Conservation (phyloP, 2,329 filamentous ascomycete genomes). For the Penicillium olsonii region DNA sequence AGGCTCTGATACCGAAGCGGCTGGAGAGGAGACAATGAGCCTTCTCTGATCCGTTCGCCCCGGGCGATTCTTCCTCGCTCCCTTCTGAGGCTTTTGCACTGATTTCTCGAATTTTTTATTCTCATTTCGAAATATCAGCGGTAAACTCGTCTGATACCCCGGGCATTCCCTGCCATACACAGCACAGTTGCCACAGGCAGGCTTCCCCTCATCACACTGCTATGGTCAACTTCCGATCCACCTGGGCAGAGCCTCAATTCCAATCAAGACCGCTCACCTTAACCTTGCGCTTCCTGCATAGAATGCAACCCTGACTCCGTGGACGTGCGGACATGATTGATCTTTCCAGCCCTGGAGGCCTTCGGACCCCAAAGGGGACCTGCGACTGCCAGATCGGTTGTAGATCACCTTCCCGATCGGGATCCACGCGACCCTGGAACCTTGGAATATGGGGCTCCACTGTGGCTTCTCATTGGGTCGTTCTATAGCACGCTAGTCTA, state of each 20-base stretch:
- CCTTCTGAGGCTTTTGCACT: background rate
- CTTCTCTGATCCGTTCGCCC: background rate
- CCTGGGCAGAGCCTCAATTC: background rate
- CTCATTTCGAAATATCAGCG: background rate
- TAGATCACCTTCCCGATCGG: background rate
- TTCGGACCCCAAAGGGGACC: background rate
- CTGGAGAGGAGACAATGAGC: background rate
- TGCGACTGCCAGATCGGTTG: background rate
- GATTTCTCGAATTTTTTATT: background rate
- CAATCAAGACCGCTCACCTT: background rate
- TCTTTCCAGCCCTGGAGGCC: too few species aligned
- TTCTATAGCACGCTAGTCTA: background rate
- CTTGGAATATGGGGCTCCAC: background rate
- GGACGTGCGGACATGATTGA: background rate
- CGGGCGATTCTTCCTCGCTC: background rate
- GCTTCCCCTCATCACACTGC: conserved; percentile 1
- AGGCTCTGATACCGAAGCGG: background rate
- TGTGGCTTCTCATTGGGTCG: background rate
- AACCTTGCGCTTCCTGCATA: conserved; percentile 6
- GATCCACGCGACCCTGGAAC: background rate
- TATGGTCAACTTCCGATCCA: background rate
- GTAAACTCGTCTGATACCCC: background rate
- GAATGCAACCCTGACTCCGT: conserved; percentile 2
- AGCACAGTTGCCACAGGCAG: conserved; percentile 3
- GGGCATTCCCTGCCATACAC: background rate